Evolutionary conservation across 805 yeast species (phyloP), one percentile per base, ranked within the genome.

Genomic region (Isabelozyma heimii): DNA sequence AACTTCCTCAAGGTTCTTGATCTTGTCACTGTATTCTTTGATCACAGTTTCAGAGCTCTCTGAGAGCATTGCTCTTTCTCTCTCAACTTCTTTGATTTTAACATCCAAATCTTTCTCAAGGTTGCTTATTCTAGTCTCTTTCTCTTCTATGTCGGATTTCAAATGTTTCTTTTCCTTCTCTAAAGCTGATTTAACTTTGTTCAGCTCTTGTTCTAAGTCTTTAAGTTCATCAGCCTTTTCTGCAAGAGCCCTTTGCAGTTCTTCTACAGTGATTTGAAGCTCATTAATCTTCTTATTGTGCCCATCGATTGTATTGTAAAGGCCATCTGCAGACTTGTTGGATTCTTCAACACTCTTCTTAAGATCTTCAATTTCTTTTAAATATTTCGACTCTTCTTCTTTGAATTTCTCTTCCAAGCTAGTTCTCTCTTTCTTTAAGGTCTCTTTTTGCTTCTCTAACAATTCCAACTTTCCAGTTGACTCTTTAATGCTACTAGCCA

Each of bases 11-110:
- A 82, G 56, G 8, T 52, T 55, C 13, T 69, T 64, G 8, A 80
- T 71, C 54, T 73, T 77, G 28, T 73, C 76, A 9, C 76, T 67
- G 52, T 79, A 80, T 47, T 79, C 81, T 52, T 76, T 70, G 0
- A 79, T 67, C 0, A 76, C 66, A 0, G 80, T 69, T 48, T 78
- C 82, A 0, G 86, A 80, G 44, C 67, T 76, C 46, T 78, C 77
- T 47, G 73, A 73, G 10, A 79, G 58, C 55, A 76, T 62, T 10
- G 63, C 66, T 47, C 85, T 65, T 55, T 81, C 85, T 33, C 68
- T 69, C 43, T 81, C 85, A 50, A 81, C 73, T 40, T 77, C 83
- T 39, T 62, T 51, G 0, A 56, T 54, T 51, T 76, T 80, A 15
- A 55, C 53, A 15, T 66, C 67, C 40, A 80, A 52, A 1, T 72